Conservation (phyloP, 345 rosid genomes). For the Citrus trifoliata region DNA sequence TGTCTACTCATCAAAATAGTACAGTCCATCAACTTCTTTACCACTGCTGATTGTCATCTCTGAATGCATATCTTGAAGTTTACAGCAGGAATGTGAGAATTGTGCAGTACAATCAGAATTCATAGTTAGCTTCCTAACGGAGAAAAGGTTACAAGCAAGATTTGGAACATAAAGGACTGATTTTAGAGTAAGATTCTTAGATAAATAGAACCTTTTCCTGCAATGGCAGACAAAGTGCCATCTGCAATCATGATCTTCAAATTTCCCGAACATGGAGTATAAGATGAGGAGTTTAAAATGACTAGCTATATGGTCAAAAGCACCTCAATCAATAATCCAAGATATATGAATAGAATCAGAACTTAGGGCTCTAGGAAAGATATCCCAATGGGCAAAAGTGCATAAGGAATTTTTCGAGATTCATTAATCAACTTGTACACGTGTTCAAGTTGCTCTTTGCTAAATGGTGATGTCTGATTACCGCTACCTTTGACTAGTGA, state of each 20-base stretch:
- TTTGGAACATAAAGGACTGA: not conserved
- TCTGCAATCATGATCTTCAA: not conserved
- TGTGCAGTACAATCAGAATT: not conserved
- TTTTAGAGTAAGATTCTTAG: not conserved
- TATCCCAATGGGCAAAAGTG: too few species aligned
- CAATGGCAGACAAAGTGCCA: not conserved
- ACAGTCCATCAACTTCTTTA: not conserved
- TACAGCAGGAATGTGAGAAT: not conserved
- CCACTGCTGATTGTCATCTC: constrained; percentile 10
- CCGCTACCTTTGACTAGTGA: not conserved
- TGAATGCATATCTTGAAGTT: not conserved
- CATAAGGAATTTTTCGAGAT: too few species aligned
- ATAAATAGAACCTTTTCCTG: not conserved
- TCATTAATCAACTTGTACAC: too few species aligned
- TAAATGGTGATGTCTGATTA: not conserved
- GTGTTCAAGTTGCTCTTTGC: not conserved
- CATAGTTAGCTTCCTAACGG: not conserved
- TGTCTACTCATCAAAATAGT: not conserved
- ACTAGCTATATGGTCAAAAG: not conserved
- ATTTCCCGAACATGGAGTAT: not conserved
- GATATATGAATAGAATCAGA: too few species aligned
- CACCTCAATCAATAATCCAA: not conserved
- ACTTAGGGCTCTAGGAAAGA: too few species aligned
- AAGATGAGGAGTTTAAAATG: not conserved
- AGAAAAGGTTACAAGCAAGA: not conserved